phyloP scores from a whole-genome alignment of 495 filamentous ascomycete genomes.

The Immersiella caudata region DNA sequence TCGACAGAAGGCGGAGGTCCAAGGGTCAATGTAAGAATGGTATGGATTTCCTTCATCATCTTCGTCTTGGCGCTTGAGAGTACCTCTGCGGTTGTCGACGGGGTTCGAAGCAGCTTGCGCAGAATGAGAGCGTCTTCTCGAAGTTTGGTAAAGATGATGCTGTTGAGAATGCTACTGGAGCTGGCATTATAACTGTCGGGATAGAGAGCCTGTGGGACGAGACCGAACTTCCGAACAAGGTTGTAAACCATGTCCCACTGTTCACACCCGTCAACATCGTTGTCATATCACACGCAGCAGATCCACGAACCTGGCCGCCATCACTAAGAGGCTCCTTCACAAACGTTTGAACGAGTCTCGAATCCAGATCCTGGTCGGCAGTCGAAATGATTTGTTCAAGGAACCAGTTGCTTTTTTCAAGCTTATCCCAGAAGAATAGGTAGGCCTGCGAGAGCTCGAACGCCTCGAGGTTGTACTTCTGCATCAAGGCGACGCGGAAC shows the following conservation, averaged over 20 bases:
- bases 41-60: conserved; percentile 77
- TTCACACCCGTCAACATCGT: not conserved
- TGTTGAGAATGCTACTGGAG: conserved; percentile 68
- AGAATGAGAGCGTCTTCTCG: conserved; percentile 75
- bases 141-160: conserved; percentile 80
- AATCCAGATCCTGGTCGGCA: conserved; percentile 64
- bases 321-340: conserved; percentile 70
- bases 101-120: conserved; percentile 50
- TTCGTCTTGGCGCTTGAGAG: conserved; percentile 62
- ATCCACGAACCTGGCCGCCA: conserved; percentile 62
- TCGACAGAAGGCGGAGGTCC: conserved; percentile 71
- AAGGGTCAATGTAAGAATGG: conserved; percentile 75
- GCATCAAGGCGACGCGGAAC: conserved; percentile 82
- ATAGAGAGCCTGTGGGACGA: conserved; percentile 77
- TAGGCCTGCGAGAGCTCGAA: conserved; percentile 87
- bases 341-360: conserved; percentile 68
- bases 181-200: conserved; percentile 78
- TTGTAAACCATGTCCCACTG: conserved; percentile 89
- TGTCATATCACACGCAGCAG: not conserved
- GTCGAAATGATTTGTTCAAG: conserved; percentile 80
- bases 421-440: conserved; percentile 94
- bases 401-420: conserved; percentile 90
- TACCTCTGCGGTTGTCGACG: conserved; percentile 29
- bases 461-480: conserved; percentile 71
- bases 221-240: conserved; percentile 80